Evolutionary conservation across 139 green algal genomes (phyloP), one percentile per base, ranked within the genome.

Genomic region (Tetradesmus lagerheimii): DNA sequence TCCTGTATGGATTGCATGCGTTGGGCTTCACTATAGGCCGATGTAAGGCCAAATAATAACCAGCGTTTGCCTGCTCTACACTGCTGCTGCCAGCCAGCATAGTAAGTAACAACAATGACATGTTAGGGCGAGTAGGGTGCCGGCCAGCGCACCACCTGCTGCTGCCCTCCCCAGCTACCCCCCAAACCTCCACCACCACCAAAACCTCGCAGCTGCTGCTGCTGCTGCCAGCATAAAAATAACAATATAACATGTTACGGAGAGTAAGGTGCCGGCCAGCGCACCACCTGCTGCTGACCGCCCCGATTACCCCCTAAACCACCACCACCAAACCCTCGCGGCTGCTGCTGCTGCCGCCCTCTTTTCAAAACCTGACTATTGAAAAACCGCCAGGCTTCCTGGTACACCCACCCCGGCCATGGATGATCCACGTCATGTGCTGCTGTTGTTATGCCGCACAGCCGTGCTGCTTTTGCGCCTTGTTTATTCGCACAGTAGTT

Each of bases 361-460:
- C 31, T 38, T 35, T 79, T 11, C 11, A 35, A 11, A 41, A 1
- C 11, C 41, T 38, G 71, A 20, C 71, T 79, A 29, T 79, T 79
- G 80, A 86, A 86, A 20, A 86, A 86, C 29, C 18, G 15, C 80
- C 80, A 86, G 5, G 80, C 80, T 27, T 86, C 38, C 45, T 86
- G n/a, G 4, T 41, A 86, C 1, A 86, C 80, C 20, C 15, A 86
- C 9, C 80, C 80, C 2, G 80, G 80, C 38, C 62, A 86, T 6
- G 80, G 80, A 27, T 38, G 43, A 14, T 86, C 80, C 29, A 27
- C 37, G 20, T 67, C 41, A 38, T 86, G 80, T 12, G 8, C 43
- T 16, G 43, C 80, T 9, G 38, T 47, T 8, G n/a, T 71, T 12
- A 86, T 86, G 39, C 80, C 80, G 80, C 80, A 86, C 1, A 74